phyloP scores from a whole-genome alignment of 495 filamentous ascomycete species.

The Penicillium robsamsonii region DNA sequence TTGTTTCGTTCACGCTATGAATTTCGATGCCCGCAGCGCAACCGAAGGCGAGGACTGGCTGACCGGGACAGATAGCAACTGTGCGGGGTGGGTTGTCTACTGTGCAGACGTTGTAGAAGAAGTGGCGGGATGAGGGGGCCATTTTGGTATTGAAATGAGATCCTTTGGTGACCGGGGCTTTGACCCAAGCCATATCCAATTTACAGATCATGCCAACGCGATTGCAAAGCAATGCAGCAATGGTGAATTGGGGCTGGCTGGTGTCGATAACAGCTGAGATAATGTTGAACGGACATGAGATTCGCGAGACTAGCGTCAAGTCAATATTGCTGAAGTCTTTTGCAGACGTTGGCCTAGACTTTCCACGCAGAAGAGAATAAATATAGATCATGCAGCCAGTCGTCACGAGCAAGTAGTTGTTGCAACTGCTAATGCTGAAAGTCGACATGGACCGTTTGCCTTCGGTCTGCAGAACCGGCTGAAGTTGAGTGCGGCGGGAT shows the following conservation, averaged over 20 bases:
- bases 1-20: slow-evolving; percentile 67
- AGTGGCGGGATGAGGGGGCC: slow-evolving; percentile 29
- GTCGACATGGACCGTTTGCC: slow-evolving; percentile 18
- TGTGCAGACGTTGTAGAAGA: slow-evolving; percentile 60
- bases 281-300: slow-evolving; percentile 60
- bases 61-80: slow-evolving; percentile 66
- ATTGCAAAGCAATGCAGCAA: slow-evolving; percentile 62
- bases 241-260: slow-evolving; percentile 50
- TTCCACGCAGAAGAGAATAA: slow-evolving; percentile 49
- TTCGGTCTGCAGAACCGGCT: background rate
- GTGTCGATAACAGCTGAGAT: slow-evolving; percentile 66
- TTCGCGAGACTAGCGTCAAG: slow-evolving; percentile 48
- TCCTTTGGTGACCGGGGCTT: slow-evolving; percentile 1
- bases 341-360: slow-evolving; percentile 9
- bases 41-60: slow-evolving; percentile 69
- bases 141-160: slow-evolving; percentile 22
- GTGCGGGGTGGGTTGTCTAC: slow-evolving; percentile 64
- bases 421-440: slow-evolving; percentile 60
- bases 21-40: slow-evolving; percentile 66
- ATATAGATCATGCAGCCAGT: slow-evolving; percentile 60
- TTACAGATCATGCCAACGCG: slow-evolving; percentile 65
- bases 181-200: slow-evolving; percentile 26
- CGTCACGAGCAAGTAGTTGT: slow-evolving; percentile 56
- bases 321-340: slow-evolving; percentile 21
- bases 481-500: slow-evolving; percentile 7